A percentile compares a stretch with the other conserved stretches of the same genome.
Evolutionary conservation across 148 eudicot species (phyloP).

Genomic region (Nepenthes gracilis): DNA sequence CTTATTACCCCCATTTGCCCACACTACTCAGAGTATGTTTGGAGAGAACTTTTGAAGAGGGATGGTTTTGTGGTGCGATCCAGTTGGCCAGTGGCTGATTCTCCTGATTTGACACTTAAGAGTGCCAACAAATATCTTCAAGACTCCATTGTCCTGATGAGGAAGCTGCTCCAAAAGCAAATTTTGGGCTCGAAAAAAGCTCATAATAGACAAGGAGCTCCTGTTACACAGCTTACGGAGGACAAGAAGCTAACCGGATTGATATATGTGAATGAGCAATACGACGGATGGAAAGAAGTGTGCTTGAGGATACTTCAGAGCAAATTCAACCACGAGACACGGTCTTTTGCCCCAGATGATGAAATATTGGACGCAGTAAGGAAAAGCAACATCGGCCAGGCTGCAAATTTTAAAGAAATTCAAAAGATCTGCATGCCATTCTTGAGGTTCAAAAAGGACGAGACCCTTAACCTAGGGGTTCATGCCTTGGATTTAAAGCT

Average conservation of each 20-base stretch:
- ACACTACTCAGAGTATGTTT: conserved; percentile 70
- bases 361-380: conserved; percentile 58
- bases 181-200: conserved; percentile 60
- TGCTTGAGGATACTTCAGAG: conserved; percentile 58
- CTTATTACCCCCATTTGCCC: conserved; percentile 87
- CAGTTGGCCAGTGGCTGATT: conserved; percentile 61
- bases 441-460: conserved; percentile 75
- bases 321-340: conserved; percentile 29
- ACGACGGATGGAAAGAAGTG: conserved; percentile 84
- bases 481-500: conserved; percentile 71
- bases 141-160: conserved; percentile 50
- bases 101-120: conserved; percentile 63
- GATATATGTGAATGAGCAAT: conserved; percentile 65
- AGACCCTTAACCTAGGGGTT: conserved; percentile 57
- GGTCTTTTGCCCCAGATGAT: conserved; percentile 59
- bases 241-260: conserved; percentile 41
- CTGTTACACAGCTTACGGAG: conserved; percentile 21
- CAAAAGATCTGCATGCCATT: conserved; percentile 91
- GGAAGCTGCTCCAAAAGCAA: conserved; percentile 81
- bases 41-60: conserved; percentile 69
- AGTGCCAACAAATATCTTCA: conserved; percentile 74
- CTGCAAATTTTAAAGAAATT: conserved; percentile 50
- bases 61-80: conserved; percentile 64
- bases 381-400: conserved; percentile 40
- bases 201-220: conserved; percentile 21